Evolutionary conservation across 108 stramenopile genomes (phyloP).

Genomic region (Fistulifera pelliculosa): DNA sequence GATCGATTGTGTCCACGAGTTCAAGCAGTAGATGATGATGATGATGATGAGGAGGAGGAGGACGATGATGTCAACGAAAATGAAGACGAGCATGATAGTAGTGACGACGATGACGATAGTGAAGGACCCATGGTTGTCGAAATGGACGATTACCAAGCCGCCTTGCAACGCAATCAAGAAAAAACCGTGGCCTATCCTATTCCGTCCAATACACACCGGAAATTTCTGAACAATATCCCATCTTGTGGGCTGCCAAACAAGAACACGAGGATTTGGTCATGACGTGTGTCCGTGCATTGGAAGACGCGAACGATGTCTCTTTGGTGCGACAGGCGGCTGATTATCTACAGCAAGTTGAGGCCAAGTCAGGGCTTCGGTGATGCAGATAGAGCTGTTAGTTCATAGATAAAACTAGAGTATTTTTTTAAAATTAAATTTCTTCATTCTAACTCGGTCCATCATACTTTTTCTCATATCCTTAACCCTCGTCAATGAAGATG

Average conservation of each 20-base stretch:
- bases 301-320: conserved; percentile 64
- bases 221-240: conserved; percentile 41
- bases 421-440: too few relatives aligned
- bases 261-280: conserved; percentile 76
- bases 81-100: too few relatives aligned
- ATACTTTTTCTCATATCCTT: too few relatives aligned
- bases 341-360: conserved; percentile 53
- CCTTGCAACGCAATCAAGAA: too few relatives aligned
- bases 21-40: too few relatives aligned
- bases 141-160: neutral
- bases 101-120: too few relatives aligned
- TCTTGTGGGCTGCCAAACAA: conserved; percentile 61
- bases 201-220: neutral
- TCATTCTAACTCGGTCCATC: too few relatives aligned
- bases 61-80: conserved; percentile 14
- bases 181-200: too few relatives aligned
- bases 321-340: conserved; percentile 83
- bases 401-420: too few relatives aligned
- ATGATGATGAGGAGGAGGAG: too few relatives aligned
- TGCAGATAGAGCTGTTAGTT: neutral
- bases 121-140: neutral
- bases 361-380: neutral
- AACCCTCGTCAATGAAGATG: too few relatives aligned
- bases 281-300: conserved; percentile 74
- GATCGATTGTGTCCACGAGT: too few relatives aligned